Percentiles rank a stretch among this genome's conserved stretches.
phyloP scores from a whole-genome alignment of 202 grass and related monocot species.

The Carex arenaria region DNA sequence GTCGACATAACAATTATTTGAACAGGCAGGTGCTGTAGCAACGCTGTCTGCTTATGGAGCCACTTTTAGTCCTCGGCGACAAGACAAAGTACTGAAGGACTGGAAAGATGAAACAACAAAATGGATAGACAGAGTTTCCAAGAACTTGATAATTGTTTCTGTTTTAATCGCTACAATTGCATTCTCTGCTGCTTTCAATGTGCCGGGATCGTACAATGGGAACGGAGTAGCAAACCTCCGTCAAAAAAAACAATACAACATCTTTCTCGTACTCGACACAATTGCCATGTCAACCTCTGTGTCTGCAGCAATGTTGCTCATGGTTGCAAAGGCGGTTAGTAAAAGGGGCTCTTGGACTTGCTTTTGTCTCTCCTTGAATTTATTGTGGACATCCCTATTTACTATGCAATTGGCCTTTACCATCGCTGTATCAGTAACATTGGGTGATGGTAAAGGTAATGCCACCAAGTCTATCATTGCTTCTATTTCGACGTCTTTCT shows the following conservation, averaged over 20 bases:
- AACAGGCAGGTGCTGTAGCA: background rate
- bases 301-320: background rate
- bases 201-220: background rate
- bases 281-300: background rate
- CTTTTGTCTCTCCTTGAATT: background rate
- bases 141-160: background rate
- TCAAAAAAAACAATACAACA: background rate
- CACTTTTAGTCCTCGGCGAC: background rate
- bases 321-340: background rate
- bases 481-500: background rate
- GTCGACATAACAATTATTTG: background rate
- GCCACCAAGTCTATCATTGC: background rate
- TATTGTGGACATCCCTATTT: background rate
- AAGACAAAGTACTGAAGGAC: background rate
- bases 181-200: constrained; percentile 20
- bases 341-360: background rate
- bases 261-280: background rate
- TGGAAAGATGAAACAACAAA: background rate
- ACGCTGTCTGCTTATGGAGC: background rate
- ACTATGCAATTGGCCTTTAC: background rate
- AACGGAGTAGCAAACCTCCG: background rate
- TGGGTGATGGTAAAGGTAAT: background rate
- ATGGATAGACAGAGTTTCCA: background rate
- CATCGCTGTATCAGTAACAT: background rate
- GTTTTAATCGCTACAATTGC: constrained; percentile 10